Evolutionary conservation across 306 rosid genomes (phyloP).

Genomic region (Elaeagnus macrophylla): DNA sequence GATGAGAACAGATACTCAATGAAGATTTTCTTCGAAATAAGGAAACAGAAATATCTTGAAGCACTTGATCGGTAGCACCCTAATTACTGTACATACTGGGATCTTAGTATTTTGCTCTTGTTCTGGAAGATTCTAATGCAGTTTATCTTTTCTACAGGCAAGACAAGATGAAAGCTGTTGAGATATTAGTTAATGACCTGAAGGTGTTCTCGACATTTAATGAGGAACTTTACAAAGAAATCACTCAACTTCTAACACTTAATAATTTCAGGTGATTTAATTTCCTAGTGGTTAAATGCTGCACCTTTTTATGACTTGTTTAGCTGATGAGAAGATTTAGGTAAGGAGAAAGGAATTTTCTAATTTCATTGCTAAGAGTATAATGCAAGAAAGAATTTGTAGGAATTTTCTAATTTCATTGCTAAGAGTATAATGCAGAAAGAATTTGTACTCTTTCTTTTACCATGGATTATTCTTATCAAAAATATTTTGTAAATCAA

Average conservation of each 20-base stretch:
- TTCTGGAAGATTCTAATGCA: slow-evolving; percentile 8
- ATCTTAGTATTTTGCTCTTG: slow-evolving; percentile 7
- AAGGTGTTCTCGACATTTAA: slow-evolving; percentile 70
- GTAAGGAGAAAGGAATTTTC: too few relatives aligned
- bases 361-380: too few relatives aligned
- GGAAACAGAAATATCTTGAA: slow-evolving; percentile 90
- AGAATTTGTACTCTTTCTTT: too few relatives aligned
- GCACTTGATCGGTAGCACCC: slow-evolving; percentile 70
- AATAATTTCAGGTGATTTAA: slow-evolving; percentile 64
- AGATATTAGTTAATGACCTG: slow-evolving; percentile 69
- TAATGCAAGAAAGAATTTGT: too few relatives aligned
- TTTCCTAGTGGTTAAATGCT: neutral
- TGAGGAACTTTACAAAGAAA: slow-evolving; percentile 74
- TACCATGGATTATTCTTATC: too few relatives aligned
- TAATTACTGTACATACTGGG: slow-evolving; percentile 1
- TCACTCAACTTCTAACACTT: slow-evolving; percentile 75
- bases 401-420: too few relatives aligned
- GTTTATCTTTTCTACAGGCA: slow-evolving; percentile 33
- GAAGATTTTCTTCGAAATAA: slow-evolving; percentile 81
- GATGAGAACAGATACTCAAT: slow-evolving; percentile 86
- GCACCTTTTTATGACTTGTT: neutral
- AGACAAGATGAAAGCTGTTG: slow-evolving; percentile 65
- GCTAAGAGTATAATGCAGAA: too few relatives aligned
- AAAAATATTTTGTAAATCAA: too few relatives aligned
- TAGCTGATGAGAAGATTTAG: neutral